Evolutionary conservation across 176 grass and related monocot genomes (phyloP), one percentile per base, ranked within the genome.

Genomic region (Raddia distichophylla): DNA sequence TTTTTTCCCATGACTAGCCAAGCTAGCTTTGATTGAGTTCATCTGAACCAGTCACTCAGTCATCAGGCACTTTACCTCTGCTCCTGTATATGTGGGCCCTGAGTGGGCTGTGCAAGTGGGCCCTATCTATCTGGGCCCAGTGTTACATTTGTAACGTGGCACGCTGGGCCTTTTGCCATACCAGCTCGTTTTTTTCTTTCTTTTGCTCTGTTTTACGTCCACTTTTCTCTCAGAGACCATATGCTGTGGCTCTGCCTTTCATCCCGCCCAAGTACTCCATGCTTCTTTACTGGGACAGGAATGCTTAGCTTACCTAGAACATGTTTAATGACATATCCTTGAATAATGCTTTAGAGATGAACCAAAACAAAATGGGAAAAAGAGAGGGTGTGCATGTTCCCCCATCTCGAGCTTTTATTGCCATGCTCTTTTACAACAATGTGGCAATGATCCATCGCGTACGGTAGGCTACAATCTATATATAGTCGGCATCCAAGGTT

Each of bases 121-220:
- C 55, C 79, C 67, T 27, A 0, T 4, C 32, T 50, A 1, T 51
- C 17, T 7, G 57, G 69, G 80, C 47, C 80, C 80, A 64, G 5
- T 13, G 33, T 20, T 50, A 47, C 55, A 9, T 60, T 14, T 71
- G 8, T 22, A 33, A 56, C 43, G 68, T 27, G 51, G 11, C 6
- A 11, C 22, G 56, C 52, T 82, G 80, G 56, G 45, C 68, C 68
- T 34, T 63, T 52, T 62, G 22, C 20, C 59, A 64, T 3, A 63
- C 32, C 56, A 37, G 3, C 55, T 37, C 18, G 33, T 53, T 64
- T 64, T 43, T 10, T 1, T 1, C 22, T 60, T 20, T 5, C 4
- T 40, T 40, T 53, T 64, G 53, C 27, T 10, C 27, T 27, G 27
- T 27, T 27, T 27, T 27, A 27, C 27, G 27, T 27, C 27, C 27